These are phyloP conservation scores for Apium graveolens DNA, from an alignment of 129 eudicot species.

Conservation along the genomic window DNA sequence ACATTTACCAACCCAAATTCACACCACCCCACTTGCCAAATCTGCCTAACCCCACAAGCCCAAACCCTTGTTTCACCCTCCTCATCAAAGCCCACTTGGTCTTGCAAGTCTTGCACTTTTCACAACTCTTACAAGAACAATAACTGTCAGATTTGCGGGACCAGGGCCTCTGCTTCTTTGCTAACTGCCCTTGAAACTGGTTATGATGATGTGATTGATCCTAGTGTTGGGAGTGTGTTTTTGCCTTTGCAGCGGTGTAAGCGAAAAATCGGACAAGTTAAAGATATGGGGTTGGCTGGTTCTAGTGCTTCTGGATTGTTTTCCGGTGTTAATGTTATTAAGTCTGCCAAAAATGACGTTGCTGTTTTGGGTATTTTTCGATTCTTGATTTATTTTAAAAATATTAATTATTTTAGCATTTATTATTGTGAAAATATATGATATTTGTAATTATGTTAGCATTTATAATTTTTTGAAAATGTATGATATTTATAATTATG, in stretches of 20 bases:
- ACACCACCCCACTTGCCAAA: conserved; percentile 50
- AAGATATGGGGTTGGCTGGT: conserved; percentile 13
- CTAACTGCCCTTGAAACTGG: conserved; percentile 30
- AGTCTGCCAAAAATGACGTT: conserved; percentile 22
- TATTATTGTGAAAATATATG: neutral
- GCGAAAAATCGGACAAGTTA: conserved; percentile 32
- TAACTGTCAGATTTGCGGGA: conserved; percentile 67
- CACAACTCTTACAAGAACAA: conserved; percentile 42
- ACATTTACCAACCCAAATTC: conserved; percentile 68
- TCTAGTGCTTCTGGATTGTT: conserved; percentile 23
- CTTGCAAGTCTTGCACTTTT: conserved; percentile 84
- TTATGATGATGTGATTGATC: conserved; percentile 35
- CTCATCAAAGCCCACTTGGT: conserved; percentile 46
- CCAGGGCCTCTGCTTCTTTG: conserved; percentile 46
- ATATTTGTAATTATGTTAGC: neutral
- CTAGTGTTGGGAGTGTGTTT: conserved; percentile 58
- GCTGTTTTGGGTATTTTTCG: conserved; percentile 13
- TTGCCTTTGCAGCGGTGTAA: conserved; percentile 48
- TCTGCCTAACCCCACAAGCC: conserved; percentile 44
- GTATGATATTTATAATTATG: neutral
- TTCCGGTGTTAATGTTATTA: conserved; percentile 17
- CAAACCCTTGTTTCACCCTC: conserved; percentile 25
- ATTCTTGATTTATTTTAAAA: neutral
- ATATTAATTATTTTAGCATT: neutral
- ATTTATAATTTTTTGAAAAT: neutral